phyloP scores from a whole-genome alignment of 108 stramenopile genomes.

The Cyclotella cryptica region DNA sequence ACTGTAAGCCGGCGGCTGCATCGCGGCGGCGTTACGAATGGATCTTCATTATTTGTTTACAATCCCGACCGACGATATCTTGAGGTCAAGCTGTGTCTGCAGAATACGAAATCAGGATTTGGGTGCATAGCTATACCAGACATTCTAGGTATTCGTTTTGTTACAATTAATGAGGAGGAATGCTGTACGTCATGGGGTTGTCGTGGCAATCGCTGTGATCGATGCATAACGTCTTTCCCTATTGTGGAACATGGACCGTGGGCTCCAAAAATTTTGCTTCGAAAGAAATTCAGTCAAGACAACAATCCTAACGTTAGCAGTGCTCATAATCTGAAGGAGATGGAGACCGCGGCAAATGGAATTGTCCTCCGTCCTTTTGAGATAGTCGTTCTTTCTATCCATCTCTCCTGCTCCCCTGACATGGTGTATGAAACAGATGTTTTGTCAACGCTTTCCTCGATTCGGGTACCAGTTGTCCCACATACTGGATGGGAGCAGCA shows the following conservation, averaged over 20 bases:
- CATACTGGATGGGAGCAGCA: not conserved
- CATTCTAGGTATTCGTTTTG: conserved; percentile 22
- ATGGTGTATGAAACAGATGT: conserved; percentile 44
- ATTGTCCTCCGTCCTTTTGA: conserved; percentile 47
- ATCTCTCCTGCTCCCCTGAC: conserved; percentile 39
- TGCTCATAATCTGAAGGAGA: not conserved
- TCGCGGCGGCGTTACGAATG: not conserved
- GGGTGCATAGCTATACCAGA: conserved; percentile 24
- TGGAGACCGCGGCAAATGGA: conserved; percentile 1
- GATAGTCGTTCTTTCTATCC: conserved; percentile 37
- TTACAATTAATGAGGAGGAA: conserved; percentile 35
- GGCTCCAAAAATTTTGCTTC: conserved; percentile 37
- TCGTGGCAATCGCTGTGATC: conserved; percentile 16
- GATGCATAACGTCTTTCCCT: conserved; percentile 16
- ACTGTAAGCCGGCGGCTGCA: not conserved
- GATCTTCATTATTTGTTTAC: conserved; percentile 8
- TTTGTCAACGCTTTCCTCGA: conserved; percentile 43
- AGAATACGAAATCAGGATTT: conserved; percentile 49
- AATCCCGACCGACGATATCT: conserved; percentile 23
- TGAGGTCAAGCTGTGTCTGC: conserved; percentile 46
- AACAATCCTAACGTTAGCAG: not conserved
- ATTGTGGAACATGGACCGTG: conserved; percentile 41
- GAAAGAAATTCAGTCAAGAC: conserved; percentile 9
- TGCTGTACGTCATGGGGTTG: conserved; percentile 20
- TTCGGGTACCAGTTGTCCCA: conserved; percentile 36